These are phyloP conservation scores for Lobosporangium transversale DNA, from an alignment of 192 early-diverging fungal species.

Conservation along the genomic window DNA sequence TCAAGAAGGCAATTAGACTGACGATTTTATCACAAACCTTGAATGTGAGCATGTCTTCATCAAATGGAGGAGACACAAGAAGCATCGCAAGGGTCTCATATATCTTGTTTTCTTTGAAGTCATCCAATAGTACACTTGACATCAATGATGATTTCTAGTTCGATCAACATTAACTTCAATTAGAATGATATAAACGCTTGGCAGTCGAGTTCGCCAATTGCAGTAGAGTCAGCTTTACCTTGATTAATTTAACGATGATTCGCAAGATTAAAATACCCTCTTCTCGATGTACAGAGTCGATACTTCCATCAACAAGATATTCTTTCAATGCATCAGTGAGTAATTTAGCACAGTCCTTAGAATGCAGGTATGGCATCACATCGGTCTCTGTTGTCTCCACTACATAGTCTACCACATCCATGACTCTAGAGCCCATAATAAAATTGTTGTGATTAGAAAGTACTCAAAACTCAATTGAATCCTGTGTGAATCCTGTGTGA, in stretches of 20 bases:
- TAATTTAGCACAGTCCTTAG: conserved; percentile 42
- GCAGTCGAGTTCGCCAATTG: too few species aligned
- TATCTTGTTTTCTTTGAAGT: conserved; percentile 52
- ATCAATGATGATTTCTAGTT: conserved; percentile 42
- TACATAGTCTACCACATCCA: conserved; percentile 40
- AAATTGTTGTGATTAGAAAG: neutral
- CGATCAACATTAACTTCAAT: neutral
- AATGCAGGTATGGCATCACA: conserved; percentile 49
- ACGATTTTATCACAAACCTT: conserved; percentile 44
- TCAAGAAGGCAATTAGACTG: neutral
- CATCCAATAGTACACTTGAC: conserved; percentile 59
- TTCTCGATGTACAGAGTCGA: conserved; percentile 52
- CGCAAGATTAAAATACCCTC: conserved; percentile 49
- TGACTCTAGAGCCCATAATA: conserved; percentile 9
- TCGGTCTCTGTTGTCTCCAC: conserved; percentile 38
- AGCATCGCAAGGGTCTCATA: conserved; percentile 57
- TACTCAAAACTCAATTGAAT: neutral
- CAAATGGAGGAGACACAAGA: conserved; percentile 55
- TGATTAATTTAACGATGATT: conserved; percentile 54
- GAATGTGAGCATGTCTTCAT: conserved; percentile 48
- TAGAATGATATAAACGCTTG: neutral
- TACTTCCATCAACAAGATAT: conserved; percentile 46
- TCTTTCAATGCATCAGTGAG: conserved; percentile 46
- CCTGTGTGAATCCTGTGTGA: too few species aligned
- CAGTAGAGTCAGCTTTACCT: conserved; percentile 43